Percentiles rank a stretch among this genome's conserved stretches.
These are phyloP conservation scores for Bimuria novae-zelandiae DNA, from an alignment of 2,329 filamentous ascomycete species.

Conservation along the genomic window DNA sequence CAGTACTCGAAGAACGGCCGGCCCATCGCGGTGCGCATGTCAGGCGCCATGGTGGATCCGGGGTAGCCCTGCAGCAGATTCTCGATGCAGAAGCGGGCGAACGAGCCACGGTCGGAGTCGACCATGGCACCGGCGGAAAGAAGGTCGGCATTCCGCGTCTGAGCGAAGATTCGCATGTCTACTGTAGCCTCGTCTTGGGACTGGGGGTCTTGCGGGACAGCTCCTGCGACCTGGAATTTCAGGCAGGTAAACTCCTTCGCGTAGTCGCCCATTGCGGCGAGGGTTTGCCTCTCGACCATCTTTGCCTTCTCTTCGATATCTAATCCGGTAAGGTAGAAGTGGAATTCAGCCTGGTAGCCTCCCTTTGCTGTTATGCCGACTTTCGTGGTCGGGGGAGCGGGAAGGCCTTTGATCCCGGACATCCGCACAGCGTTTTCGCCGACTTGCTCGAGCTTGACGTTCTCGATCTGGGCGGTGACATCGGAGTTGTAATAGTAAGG, in stretches of 20 bases:
- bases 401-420: constrained; percentile 38
- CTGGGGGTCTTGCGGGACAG: constrained; percentile 22
- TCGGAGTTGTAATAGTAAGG: constrained; percentile 49
- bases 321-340: constrained; percentile 51
- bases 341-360: constrained; percentile 53
- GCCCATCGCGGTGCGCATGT: constrained; percentile 29
- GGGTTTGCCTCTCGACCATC: constrained; percentile 46
- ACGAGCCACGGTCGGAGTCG: constrained; percentile 24
- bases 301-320: constrained; percentile 51
- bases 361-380: constrained; percentile 51
- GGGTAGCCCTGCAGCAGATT: constrained; percentile 27
- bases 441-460: constrained; percentile 36
- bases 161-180: constrained; percentile 32
- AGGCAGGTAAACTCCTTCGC: constrained; percentile 43
- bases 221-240: constrained; percentile 44
- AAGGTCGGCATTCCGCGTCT: constrained; percentile 22
- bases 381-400: constrained; percentile 42
- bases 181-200: constrained; percentile 32
- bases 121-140: constrained; percentile 22
- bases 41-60: constrained; percentile 26
- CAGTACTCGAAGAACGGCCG: constrained; percentile 29
- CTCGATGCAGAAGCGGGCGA: constrained; percentile 26
- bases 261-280: constrained; percentile 42
- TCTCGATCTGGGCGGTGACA: constrained; percentile 45
- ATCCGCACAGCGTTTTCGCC: constrained; percentile 37